These are phyloP conservation scores for Penicillium psychrofluorescens DNA, from an alignment of 495 filamentous ascomycete genomes.

Conservation along the genomic window DNA sequence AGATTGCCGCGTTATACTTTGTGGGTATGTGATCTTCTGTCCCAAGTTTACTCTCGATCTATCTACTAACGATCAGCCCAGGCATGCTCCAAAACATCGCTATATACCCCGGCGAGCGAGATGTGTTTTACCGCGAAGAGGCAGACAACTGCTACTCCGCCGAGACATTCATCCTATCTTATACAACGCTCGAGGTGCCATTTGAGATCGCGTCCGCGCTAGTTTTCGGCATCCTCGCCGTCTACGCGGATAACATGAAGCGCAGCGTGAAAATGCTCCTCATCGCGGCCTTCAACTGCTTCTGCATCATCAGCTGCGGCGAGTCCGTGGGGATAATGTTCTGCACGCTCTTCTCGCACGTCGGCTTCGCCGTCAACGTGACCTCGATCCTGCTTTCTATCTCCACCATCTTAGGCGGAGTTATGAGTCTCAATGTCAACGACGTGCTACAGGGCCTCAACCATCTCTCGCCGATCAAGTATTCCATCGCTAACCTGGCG, in stretches of 20 bases:
- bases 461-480: slow-evolving; percentile 63
- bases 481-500: slow-evolving; percentile 54
- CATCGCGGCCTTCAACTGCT: slow-evolving; percentile 57
- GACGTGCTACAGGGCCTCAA: slow-evolving; percentile 59
- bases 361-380: slow-evolving; percentile 66
- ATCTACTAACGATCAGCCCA: slow-evolving; percentile 20
- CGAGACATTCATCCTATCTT: slow-evolving; percentile 60
- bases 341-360: slow-evolving; percentile 66
- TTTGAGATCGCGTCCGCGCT: slow-evolving; percentile 58
- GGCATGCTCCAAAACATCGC: slow-evolving; percentile 75
- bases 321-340: slow-evolving; percentile 76
- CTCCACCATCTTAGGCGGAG: slow-evolving; percentile 58
- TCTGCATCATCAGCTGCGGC: slow-evolving; percentile 65
- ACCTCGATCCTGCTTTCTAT: slow-evolving; percentile 57
- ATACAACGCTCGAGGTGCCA: slow-evolving; percentile 59
- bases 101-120: slow-evolving; percentile 60
- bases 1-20: slow-evolving; percentile 64
- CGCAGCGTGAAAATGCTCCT: slow-evolving; percentile 56
- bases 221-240: slow-evolving; percentile 54
- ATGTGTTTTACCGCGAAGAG: slow-evolving; percentile 65
- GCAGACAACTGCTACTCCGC: slow-evolving; percentile 60
- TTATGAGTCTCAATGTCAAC: slow-evolving; percentile 61
- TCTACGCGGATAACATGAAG: slow-evolving; percentile 54
- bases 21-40: slow-evolving; percentile 51
- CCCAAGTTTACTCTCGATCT: neutral